Evolutionary conservation across 2,329 filamentous ascomycete species (phyloP).

Genomic region (Trichoderma koningii): DNA sequence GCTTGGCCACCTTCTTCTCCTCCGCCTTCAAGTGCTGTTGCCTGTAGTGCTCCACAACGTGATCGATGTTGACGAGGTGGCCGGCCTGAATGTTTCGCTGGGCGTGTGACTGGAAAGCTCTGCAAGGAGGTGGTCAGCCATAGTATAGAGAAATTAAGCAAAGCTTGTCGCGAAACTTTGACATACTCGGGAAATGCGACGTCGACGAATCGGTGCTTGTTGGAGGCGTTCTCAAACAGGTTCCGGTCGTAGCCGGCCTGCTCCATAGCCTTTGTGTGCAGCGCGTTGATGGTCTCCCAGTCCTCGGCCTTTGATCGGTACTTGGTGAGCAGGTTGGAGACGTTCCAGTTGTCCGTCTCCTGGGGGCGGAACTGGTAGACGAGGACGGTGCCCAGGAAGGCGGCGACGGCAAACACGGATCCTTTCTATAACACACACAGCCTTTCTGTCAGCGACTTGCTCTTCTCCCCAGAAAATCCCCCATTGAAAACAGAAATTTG

Average conservation of each 20-base stretch:
- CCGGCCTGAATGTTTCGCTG: conserved; percentile 58
- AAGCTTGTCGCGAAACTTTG: no score
- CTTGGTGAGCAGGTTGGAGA: conserved; percentile 47
- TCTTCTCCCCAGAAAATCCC: not conserved
- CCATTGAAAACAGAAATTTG: not conserved
- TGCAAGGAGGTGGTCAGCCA: conserved; percentile 34
- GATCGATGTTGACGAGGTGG: conserved; percentile 55
- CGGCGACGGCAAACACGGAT: conserved; percentile 50
- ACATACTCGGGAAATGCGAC: conserved; percentile 61
- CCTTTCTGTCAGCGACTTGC: conserved; percentile 12
- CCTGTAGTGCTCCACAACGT: conserved; percentile 60
- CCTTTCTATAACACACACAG: conserved; percentile 45
- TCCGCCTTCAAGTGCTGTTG: conserved; percentile 57
- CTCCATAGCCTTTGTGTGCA: conserved; percentile 55
- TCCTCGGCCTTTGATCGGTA: conserved; percentile 51
- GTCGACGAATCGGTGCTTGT: conserved; percentile 52
- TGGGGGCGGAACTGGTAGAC: conserved; percentile 54
- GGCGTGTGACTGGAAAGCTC: conserved; percentile 53
- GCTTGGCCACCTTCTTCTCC: conserved; percentile 55
- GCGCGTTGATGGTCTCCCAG: conserved; percentile 55
- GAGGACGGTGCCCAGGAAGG: conserved; percentile 48
- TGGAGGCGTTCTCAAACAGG: conserved; percentile 50
- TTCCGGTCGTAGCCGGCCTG: conserved; percentile 61
- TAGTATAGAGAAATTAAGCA: not conserved
- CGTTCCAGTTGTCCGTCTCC: conserved; percentile 53